Percentiles rank a stretch among this genome's conserved stretches.
phyloP scores from a whole-genome alignment of 108 stramenopile genomes.

The Skeletonema menzelii region DNA sequence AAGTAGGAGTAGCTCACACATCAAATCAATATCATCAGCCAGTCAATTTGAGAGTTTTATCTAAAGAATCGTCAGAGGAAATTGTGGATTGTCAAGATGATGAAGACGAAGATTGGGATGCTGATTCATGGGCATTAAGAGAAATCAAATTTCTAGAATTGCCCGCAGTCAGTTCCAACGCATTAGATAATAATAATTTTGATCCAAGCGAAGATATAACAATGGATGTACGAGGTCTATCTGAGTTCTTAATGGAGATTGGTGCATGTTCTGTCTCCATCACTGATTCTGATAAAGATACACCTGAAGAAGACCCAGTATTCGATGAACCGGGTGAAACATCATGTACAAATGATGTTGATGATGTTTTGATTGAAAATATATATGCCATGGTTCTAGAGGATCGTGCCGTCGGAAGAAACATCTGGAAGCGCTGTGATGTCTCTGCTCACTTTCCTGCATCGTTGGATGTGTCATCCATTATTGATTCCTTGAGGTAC shows the following conservation, averaged over 20 bases:
- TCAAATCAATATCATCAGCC: background rate
- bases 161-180: background rate
- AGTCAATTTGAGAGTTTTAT: background rate
- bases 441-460: conserved; percentile 79
- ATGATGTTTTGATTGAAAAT: background rate
- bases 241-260: conserved; percentile 83
- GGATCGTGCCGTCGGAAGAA: conserved; percentile 45
- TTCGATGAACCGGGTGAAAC: conserved; percentile 52
- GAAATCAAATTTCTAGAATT: background rate
- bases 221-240: conserved; percentile 42
- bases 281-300: conserved; percentile 69
- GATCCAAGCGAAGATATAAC: background rate
- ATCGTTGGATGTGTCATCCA: conserved; percentile 46
- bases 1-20: background rate
- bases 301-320: conserved; percentile 53
- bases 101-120: background rate
- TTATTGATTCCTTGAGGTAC: conserved; percentile 56
- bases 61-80: background rate
- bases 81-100: background rate
- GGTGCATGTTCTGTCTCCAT: conserved; percentile 74
- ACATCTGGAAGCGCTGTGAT: conserved; percentile 72
- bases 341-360: conserved; percentile 7
- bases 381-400: conserved; percentile 14
- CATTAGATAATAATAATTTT: background rate
- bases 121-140: background rate